Evolutionary conservation across 495 filamentous ascomycete species (phyloP), one percentile per base, ranked within the genome.

Genomic region (Aspergillus affinis): DNA sequence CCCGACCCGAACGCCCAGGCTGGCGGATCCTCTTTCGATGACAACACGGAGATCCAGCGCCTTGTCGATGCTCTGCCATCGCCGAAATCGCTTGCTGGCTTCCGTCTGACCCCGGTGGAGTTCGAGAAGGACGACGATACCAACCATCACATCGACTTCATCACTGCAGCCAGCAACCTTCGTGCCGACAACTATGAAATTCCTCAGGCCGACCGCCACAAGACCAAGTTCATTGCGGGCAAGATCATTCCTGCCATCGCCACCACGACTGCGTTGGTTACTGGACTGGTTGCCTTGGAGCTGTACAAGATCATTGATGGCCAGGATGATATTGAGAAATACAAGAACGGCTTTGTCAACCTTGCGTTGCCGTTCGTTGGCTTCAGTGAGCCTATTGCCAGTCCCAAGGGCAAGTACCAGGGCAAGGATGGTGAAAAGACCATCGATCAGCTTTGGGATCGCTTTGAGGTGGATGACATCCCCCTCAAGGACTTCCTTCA

Each of bases 221-320:
- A 92, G 84, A 99, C 93, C 57, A 99, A 99, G 78, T 97, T 98
- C 76, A 98, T 99, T 75, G 95, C 95, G 23, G 95, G 95, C 70
- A 99, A 98, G 82, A 99, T 99, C 65, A 98, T 99, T 65, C 95
- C 95, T 32, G 95, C 95, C 48, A 99, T 99, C 76, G 95, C 92
- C 56, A 98, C 94, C 15, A 97, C 95, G 13, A 99, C 95, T 19
- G 93, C 95, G 12, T 80, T 99, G 21, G 93, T 97, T 45, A 98
- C 95, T 2, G 95, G 95, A 55, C 81, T 99, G 32, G 93, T 98
- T 48, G 81, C 93, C 52, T 78, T 98, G 44, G 95, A 99, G 79
- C 79, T 98, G 29, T 97, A 90, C 86, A 99, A 99, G 85, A 84
- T 99, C 64, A 80, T 98, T 46, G 95, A 97, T 72, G 94, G 93